phyloP scores from a whole-genome alignment of 1,139 yeast genomes.

The Taphrina sp. region DNA sequence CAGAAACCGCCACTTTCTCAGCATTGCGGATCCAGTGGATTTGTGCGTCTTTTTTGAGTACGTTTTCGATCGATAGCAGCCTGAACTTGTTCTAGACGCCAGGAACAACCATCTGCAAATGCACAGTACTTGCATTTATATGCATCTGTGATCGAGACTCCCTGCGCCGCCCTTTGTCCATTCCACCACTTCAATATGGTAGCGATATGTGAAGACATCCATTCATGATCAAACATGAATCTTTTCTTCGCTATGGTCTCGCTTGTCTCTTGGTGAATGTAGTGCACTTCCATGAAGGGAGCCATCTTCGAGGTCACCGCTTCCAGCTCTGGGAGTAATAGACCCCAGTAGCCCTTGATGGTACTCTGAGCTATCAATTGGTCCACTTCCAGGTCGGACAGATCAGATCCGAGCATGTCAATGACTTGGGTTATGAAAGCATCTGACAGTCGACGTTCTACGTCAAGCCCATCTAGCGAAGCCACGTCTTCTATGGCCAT shows the following conservation, averaged over 20 bases:
- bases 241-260: slow-evolving; percentile 34
- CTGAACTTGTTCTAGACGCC: slow-evolving; percentile 35
- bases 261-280: slow-evolving; percentile 35
- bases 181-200: slow-evolving; percentile 35
- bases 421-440: slow-evolving; percentile 30
- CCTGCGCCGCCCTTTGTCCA: slow-evolving; percentile 37
- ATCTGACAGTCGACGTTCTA: slow-evolving; percentile 27
- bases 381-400: slow-evolving; percentile 14
- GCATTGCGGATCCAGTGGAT: too few relatives aligned
- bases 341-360: slow-evolving; percentile 34
- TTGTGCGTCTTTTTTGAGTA: too few relatives aligned
- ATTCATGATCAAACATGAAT: slow-evolving; percentile 31
- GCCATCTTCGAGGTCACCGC: slow-evolving; percentile 18
- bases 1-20: too few relatives aligned
- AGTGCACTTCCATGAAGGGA: slow-evolving; percentile 32
- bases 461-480: slow-evolving; percentile 20
- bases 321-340: slow-evolving; percentile 23
- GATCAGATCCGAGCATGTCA: not conserved
- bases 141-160: slow-evolving; percentile 38
- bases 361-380: slow-evolving; percentile 13
- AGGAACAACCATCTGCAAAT: slow-evolving; percentile 35
- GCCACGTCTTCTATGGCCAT: slow-evolving; percentile 31
- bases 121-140: slow-evolving; percentile 37
- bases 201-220: slow-evolving; percentile 17
- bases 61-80: too few relatives aligned